Evolutionary conservation across 2,329 filamentous ascomycete species (phyloP).

Genomic region (Aspergillus terreus): DNA sequence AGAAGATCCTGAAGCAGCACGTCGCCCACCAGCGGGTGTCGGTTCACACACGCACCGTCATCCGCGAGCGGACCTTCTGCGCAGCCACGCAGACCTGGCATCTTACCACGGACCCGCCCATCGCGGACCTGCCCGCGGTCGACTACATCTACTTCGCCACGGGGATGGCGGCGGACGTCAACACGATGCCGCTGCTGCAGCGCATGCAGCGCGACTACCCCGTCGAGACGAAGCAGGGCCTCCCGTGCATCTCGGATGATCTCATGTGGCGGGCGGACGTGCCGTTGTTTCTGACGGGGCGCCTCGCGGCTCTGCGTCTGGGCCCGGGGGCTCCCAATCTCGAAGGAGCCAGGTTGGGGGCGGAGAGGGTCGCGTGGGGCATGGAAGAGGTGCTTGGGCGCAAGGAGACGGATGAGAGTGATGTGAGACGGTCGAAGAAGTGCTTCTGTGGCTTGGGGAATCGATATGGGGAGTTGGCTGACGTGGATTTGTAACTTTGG

Average conservation of each 20-base stretch:
- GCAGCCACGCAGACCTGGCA: conserved; percentile 46
- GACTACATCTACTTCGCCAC: conserved; percentile 76
- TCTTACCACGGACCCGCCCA: conserved; percentile 52
- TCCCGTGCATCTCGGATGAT: conserved; percentile 72
- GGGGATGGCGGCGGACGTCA: conserved; percentile 63
- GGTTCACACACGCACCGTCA: conserved; percentile 56
- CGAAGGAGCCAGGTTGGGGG: conserved; percentile 67
- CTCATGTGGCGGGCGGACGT: conserved; percentile 71
- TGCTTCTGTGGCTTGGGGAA: conserved; percentile 41
- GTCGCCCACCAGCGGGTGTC: conserved; percentile 49
- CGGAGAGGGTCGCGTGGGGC: conserved; percentile 69
- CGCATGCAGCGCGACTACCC: conserved; percentile 59
- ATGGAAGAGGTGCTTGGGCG: conserved; percentile 56
- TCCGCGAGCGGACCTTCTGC: conserved; percentile 53
- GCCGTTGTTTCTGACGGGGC: conserved; percentile 68
- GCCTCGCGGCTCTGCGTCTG: conserved; percentile 63
- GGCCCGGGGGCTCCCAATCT: conserved; percentile 72
- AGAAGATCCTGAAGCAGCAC: conserved; percentile 64
- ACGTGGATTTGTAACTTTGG: conserved; percentile 10
- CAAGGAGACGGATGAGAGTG: conserved; percentile 13
- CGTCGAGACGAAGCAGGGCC: conserved; percentile 59
- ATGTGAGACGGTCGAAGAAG: conserved; percentile 25
- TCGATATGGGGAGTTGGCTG: conserved; percentile 31
- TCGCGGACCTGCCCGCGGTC: conserved; percentile 47
- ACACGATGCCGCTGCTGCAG: conserved; percentile 58